Conservation (phyloP, 2,329 filamentous ascomycete genomes). For the Setomelanomma holmii region DNA sequence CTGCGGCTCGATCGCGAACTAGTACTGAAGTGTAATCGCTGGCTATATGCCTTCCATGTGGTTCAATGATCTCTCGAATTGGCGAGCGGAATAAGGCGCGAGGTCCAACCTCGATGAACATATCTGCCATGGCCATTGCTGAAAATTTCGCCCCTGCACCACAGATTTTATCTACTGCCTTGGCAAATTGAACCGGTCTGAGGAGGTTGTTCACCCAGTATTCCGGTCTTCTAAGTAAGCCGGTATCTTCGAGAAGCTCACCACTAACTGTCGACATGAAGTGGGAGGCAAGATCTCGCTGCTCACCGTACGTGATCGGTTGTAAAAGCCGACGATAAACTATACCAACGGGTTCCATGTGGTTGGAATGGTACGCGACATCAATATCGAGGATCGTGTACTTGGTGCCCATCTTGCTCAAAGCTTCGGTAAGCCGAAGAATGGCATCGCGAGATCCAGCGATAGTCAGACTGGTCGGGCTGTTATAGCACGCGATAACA, state of each 20-base stretch:
- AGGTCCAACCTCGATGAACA: constrained; percentile 28
- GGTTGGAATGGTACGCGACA: constrained; percentile 55
- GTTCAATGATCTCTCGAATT: constrained; percentile 12
- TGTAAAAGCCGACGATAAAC: constrained; percentile 19
- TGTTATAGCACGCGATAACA: constrained; percentile 44
- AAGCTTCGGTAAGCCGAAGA: constrained; percentile 31
- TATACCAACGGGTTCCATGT: constrained; percentile 43
- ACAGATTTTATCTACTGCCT: constrained; percentile 26
- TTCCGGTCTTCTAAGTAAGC: constrained; percentile 5
- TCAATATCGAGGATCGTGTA: constrained; percentile 49
- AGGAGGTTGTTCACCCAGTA: constrained; percentile 28
- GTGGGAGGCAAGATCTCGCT: background rate
- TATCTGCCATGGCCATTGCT: background rate
- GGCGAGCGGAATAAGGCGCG: constrained; percentile 21
- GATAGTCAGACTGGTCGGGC: constrained; percentile 33
- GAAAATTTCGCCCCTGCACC: background rate
- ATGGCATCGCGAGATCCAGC: constrained; percentile 39
- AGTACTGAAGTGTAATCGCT: constrained; percentile 19
- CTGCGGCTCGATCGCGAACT: constrained; percentile 8
- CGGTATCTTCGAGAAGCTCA: background rate
- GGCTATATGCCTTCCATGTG: background rate
- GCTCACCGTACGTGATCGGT: constrained; percentile 4
- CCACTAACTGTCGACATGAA: constrained; percentile 20
- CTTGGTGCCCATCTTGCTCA: constrained; percentile 49
- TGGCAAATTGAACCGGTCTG: constrained; percentile 16